Evolutionary conservation across 495 filamentous ascomycete species (phyloP), one percentile per base, ranked within the genome.

Genomic region (Annulohypoxylon bovei): DNA sequence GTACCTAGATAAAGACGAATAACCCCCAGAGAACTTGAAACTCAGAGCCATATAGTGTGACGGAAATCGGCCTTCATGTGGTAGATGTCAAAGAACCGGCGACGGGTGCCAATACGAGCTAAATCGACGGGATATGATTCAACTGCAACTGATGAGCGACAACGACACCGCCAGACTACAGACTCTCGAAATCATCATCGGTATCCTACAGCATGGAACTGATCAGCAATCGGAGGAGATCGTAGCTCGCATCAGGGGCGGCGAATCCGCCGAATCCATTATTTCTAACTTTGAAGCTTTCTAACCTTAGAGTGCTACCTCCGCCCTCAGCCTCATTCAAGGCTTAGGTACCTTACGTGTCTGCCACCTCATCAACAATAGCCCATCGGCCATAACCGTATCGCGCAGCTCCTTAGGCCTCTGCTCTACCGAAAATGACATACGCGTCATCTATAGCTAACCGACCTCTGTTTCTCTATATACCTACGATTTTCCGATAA

Each of bases 101-200:
- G 68, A 71, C 12, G 42, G 58, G 28, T 71, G 68, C 20, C 18
- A 67, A 42, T 71, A 71, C 68, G 63, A 71, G 54, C 63, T 63
- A n/a, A 71, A 71, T 52, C 63, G 61, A 40, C 52, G 68, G 20
- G 68, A 71, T 33, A 71, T 71, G n/a, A 52, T 39, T 18, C 58
- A 49, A 49, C 14, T 71, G 16, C 68, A 71, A 35, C 46, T 71
- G 5, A 22, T 71, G 16, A 71, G 63, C 58, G 68, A 71, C 44
- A 25, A 28, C 42, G 68, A 67, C 14, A 23, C 53, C n/a, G 46
- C 68, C 28, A 67, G 58, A 47, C 23, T 71, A 8, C 68, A 71
- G 52, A 59, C 16, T 16, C 57, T 67, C 37, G 58, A 71, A 30
- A 1, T 54, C 0, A 11, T 67, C 1, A 67, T 67, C 47, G 68